Conservation (phyloP, 192 early-diverging fungal species). For the Diversispora eburnea region DNA sequence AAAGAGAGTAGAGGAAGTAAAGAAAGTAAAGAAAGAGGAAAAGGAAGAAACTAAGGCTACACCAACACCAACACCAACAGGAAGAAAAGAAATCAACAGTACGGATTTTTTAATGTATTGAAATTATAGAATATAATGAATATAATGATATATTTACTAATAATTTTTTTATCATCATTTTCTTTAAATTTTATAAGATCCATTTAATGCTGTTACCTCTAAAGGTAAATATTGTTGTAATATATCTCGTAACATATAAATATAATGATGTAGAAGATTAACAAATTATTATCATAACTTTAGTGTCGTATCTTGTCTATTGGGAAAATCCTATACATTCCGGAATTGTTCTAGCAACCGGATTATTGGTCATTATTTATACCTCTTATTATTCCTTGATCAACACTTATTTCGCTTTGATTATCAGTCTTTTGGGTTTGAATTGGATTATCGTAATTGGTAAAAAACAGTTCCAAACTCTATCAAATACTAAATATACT, state of each 20-base stretch:
- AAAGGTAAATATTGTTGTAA: background rate
- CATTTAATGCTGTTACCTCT: background rate
- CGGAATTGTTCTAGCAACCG: background rate
- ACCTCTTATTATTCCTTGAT: conserved; percentile 4
- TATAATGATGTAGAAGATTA: background rate
- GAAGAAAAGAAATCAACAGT: too few relatives aligned
- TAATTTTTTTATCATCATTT: background rate
- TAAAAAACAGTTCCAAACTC: background rate
- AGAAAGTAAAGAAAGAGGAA: too few relatives aligned
- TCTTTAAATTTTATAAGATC: background rate
- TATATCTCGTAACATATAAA: background rate
- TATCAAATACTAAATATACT: background rate
- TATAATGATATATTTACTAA: background rate
- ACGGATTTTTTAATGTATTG: too few relatives aligned
- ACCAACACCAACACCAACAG: too few relatives aligned
- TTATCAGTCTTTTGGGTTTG: background rate
- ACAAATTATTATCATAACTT: background rate
- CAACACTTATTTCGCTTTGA: background rate
- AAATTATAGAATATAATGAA: background rate
- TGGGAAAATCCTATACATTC: conserved; percentile 16
- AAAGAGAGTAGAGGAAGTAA: too few relatives aligned
- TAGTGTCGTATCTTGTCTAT: background rate
- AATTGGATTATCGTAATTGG: background rate
- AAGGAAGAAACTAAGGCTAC: too few relatives aligned
- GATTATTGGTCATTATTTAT: background rate